Evolutionary conservation across 805 yeast species (phyloP).

Genomic region (Grigorovia humatica): DNA sequence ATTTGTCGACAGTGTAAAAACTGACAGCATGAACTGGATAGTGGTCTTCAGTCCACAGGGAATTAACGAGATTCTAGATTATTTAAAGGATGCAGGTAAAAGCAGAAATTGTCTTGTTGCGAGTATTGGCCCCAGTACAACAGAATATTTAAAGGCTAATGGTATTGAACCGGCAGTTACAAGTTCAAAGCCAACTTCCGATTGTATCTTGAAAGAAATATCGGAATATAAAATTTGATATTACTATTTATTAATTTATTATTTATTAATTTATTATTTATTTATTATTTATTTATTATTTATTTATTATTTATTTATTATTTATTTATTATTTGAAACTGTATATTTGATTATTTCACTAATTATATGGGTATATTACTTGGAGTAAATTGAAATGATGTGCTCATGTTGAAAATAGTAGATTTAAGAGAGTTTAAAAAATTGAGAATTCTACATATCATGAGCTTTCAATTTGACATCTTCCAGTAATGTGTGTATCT

Average conservation of each 20-base stretch:
- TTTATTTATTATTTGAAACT: no score
- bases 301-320: no score
- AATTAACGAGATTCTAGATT: constrained; percentile 49
- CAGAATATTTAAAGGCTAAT: constrained; percentile 42
- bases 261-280: not conserved
- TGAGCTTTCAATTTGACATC: no score
- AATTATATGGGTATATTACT: no score
- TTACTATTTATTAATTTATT: not conserved
- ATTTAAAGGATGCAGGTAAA: constrained; percentile 26
- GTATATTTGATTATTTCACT: no score
- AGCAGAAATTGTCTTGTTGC: constrained; percentile 37
- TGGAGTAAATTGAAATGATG: no score
- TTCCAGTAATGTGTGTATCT: no score
- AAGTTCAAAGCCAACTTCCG: constrained; percentile 65
- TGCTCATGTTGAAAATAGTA: no score
- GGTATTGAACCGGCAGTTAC: constrained; percentile 53
- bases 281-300: not conserved
- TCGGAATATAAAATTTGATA: constrained; percentile 1
- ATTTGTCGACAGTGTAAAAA: constrained; percentile 16
- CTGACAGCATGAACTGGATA: constrained; percentile 41
- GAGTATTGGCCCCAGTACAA: constrained; percentile 89
- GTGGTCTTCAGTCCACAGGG: constrained; percentile 92
- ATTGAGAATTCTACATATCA: no score
- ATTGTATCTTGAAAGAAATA: constrained; percentile 37
- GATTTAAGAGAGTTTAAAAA: no score